Evolutionary conservation across 2,329 filamentous ascomycete genomes (phyloP).

Genomic region (Fusarium heterosporum): DNA sequence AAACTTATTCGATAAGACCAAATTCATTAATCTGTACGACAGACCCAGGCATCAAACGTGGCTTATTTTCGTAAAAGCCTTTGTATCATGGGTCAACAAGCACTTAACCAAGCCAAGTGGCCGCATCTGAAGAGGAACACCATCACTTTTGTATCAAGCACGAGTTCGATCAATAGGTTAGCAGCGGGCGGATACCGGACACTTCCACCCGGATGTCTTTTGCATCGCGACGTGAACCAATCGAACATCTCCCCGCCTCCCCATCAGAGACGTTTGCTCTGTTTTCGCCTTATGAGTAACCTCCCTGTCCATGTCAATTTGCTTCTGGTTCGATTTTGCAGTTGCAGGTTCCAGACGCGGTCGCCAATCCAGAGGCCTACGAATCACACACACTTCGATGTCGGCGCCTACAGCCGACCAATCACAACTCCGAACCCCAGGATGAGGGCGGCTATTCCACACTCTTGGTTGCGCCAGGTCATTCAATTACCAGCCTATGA

Average conservation of each 20-base stretch:
- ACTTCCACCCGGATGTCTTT: conserved; percentile 19
- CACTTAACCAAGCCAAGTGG: conserved; percentile 17
- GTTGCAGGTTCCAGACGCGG: conserved; percentile 41
- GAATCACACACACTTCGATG: conserved; percentile 43
- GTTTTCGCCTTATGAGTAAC: conserved; percentile 22
- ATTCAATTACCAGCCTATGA: conserved; percentile 45
- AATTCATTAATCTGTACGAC: background rate
- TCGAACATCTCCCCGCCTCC: conserved; percentile 19
- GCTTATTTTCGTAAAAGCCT: conserved; percentile 13
- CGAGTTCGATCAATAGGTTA: conserved; percentile 11
- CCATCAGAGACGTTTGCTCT: conserved; percentile 23
- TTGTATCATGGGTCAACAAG: conserved; percentile 11
- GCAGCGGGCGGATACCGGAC: conserved; percentile 26
- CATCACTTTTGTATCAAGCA: conserved; percentile 3
- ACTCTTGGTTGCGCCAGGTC: conserved; percentile 46
- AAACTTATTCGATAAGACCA: background rate
- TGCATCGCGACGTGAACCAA: conserved; percentile 32
- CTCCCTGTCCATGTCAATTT: conserved; percentile 30
- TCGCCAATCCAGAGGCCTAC: conserved; percentile 44
- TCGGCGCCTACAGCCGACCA: conserved; percentile 50
- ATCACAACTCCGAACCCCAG: conserved; percentile 39
- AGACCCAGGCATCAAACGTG: conserved; percentile 8
- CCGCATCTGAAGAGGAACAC: conserved; percentile 13
- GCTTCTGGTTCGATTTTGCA: conserved; percentile 17
- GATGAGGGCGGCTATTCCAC: conserved; percentile 55